These are phyloP conservation scores for Carex arenaria DNA, from an alignment of 202 grass and related monocot species.

Conservation along the genomic window DNA sequence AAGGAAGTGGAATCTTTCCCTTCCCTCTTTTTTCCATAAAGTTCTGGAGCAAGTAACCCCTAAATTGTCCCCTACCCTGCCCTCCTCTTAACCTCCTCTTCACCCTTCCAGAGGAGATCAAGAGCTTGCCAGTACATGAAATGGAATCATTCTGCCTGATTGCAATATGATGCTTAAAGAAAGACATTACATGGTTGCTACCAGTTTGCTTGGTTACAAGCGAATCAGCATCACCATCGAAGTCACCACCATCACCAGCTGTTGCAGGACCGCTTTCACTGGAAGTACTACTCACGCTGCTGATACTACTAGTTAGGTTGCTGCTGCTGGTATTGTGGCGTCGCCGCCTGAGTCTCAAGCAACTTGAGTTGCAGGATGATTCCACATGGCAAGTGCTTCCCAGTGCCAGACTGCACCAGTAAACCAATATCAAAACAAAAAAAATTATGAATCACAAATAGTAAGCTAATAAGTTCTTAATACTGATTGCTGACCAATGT, in stretches of 20 bases:
- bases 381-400: slow-evolving; percentile 29
- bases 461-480: background rate
- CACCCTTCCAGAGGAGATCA: background rate
- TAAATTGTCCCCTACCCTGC: background rate
- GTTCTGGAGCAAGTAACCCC: background rate
- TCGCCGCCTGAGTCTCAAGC: slow-evolving; percentile 61
- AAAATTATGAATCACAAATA: background rate
- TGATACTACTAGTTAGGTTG: slow-evolving; percentile 70
- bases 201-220: slow-evolving; percentile 50
- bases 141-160: background rate
- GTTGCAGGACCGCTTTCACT: slow-evolving; percentile 61
- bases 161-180: slow-evolving; percentile 15
- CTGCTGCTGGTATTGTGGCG: slow-evolving; percentile 52
- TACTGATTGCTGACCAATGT: slow-evolving; percentile 52
- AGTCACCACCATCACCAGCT: slow-evolving; percentile 70
- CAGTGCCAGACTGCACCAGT: slow-evolving; percentile 30
- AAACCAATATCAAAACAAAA: background rate
- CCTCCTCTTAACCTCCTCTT: background rate
- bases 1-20: background rate
- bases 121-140: background rate
- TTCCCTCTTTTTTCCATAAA: background rate
- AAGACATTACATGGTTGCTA: slow-evolving; percentile 53
- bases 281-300: slow-evolving; percentile 79
- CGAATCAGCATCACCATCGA: slow-evolving; percentile 91
- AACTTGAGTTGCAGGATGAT: slow-evolving; percentile 45